Base-by-base conservation (phyloP, 495 filamentous ascomycete genomes). In the Aspergillus coremiiformis region DNA sequence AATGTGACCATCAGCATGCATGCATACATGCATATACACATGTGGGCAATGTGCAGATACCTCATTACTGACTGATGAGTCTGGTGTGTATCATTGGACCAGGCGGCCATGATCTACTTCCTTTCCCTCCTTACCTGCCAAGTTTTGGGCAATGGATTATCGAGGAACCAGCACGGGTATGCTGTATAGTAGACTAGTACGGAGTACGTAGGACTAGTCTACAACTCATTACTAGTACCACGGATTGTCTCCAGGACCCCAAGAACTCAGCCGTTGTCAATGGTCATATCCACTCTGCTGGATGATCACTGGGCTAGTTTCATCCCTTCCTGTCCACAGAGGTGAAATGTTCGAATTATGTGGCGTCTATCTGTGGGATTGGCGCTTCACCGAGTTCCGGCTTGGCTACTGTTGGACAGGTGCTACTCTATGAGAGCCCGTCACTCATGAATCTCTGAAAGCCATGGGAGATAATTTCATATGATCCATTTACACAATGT, bases 1-100 rank as follows among this genome's bases (percentile, higher is more conserved):
- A 57, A 57, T 57, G 54, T 45, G 49, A 52, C 54, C 44, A 51
- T 51, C 43, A 29, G 21, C 41, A 30, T 21, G 42, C 44, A 29
- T 39, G 33, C 39, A 39, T 39, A 9, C 44, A 51, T 51, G 42
- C 43, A 35, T 30, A 24, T 12, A 27, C 35, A 47, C 32, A 39
- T 50, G 47, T 49, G 50, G 42, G 30, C 50, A 47, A 51, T 39
- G 41, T 30, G 44, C 33, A 39, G 32, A 35, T 24, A 41, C 33
- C 15, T 5, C 33, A 37, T 37, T n/a, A n/a, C 33, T 37, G 33
- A 15, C 14, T 37, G 15, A 37, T 19, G 32, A 9, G 14, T 10
- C n/a, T 14, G 14, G 8, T 4, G 24, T 27, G 24, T 8, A 27
- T 27, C 17, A 41, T 21, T 41, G 37, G 6, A 21, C 37, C 37